Base-by-base conservation (phyloP, 345 rosid species). In the Brassica juncea region DNA sequence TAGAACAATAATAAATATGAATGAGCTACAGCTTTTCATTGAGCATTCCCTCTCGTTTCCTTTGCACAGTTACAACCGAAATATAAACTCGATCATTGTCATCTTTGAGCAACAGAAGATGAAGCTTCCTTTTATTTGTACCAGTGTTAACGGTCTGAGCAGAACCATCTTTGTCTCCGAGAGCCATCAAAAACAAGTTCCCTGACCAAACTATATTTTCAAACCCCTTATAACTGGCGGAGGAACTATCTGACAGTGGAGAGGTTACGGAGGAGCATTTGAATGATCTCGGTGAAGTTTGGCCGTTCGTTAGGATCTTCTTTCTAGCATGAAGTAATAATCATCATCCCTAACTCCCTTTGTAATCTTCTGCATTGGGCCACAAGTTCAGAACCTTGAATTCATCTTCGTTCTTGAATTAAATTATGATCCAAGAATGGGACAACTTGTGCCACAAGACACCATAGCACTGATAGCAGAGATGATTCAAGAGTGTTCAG, bases 291-390 rank as follows among this genome's bases (percentile, higher is more conserved):
- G 25, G 81, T 86, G 88, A 95, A 95, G 75, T 89, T 84, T 1
- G 99, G 98, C 30, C 97, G 83, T 68, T 88, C 86, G 75, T 89
- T 89, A 21, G 99, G 93, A 84, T 95, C 98, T 81, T 95, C 97
- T 81, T 91, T 87, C 99, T 96, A 93, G 74, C 99, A 91, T 14
- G 97, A 89, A 23, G 96, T 89, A 58, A 95, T 92, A 0, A 93
- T 91, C 85, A 93, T 91, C 85, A 75, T 54, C 0, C 92, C 97
- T 76, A 95, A 75, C 47, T 91, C 98, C 69, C 84, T 89, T 4
- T 91, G 98, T 30, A 95, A 77, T 87, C 75, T 4, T 95, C 98
- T 0, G 91, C 89, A 71, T 91, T 90, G 11, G 97, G 99, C 84
- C 99, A 86, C 66, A 87, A 84, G 78, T 91, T 95, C 98, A 47